Base-by-base conservation (phyloP, 768 basidiomycete species). In the Dioszegia crocea region DNA sequence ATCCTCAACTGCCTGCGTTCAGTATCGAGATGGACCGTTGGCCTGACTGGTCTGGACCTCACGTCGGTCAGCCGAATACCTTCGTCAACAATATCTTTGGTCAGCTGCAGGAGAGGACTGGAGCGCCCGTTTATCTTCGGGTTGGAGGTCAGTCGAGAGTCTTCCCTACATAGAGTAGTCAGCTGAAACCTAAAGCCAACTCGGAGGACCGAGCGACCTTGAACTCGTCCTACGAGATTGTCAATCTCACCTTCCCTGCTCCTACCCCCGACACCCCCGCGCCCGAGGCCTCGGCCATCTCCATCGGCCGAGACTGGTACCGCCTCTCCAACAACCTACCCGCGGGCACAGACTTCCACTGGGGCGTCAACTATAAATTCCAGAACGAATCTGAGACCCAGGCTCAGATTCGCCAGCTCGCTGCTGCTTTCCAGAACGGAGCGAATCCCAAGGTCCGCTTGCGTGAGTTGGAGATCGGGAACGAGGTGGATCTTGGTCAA, bases 21-120 rank as follows among this genome's bases (percentile, higher is more conserved):
- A 61, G 59, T 24, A 65, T 65, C 33, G 63, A 65, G 63, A 65
- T 65, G 63, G 63, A 65, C 36, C 29, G 56, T 17, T 65, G 63
- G 63, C 23, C 41, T 10, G 29, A 40, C 21, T 65, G 63, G 63
- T 57, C 63, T 6, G 63, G 63, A 9, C 21, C 57, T 1, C 29
- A 27, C 4, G 60, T 65, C 24, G 63, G 63, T 19, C 56, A 61
- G 31, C 60, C 60, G 19, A 65, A 65, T 48, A 16, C 44, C 10
- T 65, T 45, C 39, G 40, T 55, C 49, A 65, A 65, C 45, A 47
- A 52, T 30, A 38, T 65, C n/a, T 41, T 66, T 4, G n/a, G n/a
- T 12, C 59, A 66, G 21, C n/a, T 66, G 31, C 26, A 45, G n/a
- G 47, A 59, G 23, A 23, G 53, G 10, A 66, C 61, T 9, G 64